Conservation (phyloP, 495 filamentous ascomycete species). For the Xylaria curta region DNA sequence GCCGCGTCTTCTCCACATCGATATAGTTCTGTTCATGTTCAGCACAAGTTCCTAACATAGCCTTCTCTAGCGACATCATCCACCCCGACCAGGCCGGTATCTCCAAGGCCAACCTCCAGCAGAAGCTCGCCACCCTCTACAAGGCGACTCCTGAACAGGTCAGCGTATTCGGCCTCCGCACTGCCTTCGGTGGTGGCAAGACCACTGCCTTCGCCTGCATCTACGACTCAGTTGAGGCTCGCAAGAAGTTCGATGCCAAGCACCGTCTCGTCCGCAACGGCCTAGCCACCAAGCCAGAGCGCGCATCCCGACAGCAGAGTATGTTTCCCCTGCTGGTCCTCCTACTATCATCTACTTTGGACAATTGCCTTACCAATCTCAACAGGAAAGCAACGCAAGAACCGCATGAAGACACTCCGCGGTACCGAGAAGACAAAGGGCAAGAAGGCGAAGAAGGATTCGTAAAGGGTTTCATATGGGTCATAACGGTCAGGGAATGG, state of each 20-base stretch:
- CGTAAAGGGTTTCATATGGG: conserved; percentile 34
- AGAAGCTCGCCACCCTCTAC: conserved; percentile 94
- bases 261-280: conserved; percentile 95
- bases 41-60: conserved; percentile 26
- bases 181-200: conserved; percentile 99
- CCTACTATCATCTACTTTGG: neutral
- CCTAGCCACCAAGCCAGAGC: conserved; percentile 90
- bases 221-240: conserved; percentile 94
- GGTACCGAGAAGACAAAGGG: conserved; percentile 92
- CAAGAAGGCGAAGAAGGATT: conserved; percentile 79
- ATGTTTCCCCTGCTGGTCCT: conserved; percentile 56
- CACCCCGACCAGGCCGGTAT: conserved; percentile 98
- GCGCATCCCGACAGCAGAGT: conserved; percentile 97
- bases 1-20: conserved; percentile 8
- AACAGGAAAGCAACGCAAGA: conserved; percentile 99
- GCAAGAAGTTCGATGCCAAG: conserved; percentile 99
- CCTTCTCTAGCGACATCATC: conserved; percentile 84
- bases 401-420: conserved; percentile 97
- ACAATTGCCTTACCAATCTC: conserved; percentile 14
- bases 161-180: conserved; percentile 96
- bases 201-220: conserved; percentile 97
- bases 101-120: conserved; percentile 96
- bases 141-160: conserved; percentile 96
- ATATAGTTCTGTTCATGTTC: too few species aligned
- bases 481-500: conserved; percentile 29